These are phyloP conservation scores for Sanguinoderma infundibulare DNA, from an alignment of 1,284 basidiomycete genomes.

Conservation along the genomic window DNA sequence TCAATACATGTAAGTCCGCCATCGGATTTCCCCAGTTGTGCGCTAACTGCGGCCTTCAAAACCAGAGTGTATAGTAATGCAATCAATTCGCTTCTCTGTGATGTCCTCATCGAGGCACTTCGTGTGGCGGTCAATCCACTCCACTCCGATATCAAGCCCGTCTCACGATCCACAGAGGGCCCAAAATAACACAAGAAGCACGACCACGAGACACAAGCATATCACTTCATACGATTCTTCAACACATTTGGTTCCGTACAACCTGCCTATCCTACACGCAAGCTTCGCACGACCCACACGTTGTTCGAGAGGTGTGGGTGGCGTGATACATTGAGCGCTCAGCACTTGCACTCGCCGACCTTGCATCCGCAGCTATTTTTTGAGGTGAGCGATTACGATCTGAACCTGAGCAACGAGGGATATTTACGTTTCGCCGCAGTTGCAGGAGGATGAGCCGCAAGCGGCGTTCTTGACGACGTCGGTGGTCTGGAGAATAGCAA, in stretches of 20 bases:
- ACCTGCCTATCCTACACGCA: conserved; percentile 21
- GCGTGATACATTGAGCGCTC: conserved; percentile 27
- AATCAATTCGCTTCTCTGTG: neutral
- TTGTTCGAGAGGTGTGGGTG: neutral
- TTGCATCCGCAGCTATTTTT: conserved; percentile 57
- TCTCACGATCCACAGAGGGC: neutral
- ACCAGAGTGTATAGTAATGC: neutral
- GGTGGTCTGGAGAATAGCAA: conserved; percentile 37
- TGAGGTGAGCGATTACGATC: conserved; percentile 3
- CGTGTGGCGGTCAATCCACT: too few species aligned
- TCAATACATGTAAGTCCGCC: conserved; percentile 56
- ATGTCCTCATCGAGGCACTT: too few species aligned
- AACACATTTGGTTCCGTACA: neutral
- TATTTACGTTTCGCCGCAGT: conserved; percentile 54
- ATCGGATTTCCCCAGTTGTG: neutral
- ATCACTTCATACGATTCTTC: neutral
- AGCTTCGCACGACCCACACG: neutral
- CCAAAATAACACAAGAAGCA: neutral
- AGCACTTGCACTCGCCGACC: conserved; percentile 67
- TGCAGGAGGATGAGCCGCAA: conserved; percentile 55
- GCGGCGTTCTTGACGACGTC: conserved; percentile 47
- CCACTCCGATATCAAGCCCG: too few species aligned
- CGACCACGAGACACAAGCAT: neutral
- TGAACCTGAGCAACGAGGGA: neutral
- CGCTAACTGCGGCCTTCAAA: neutral